A percentile compares a stretch with the other conserved stretches of the same genome.
Evolutionary conservation across 83 land plant species (phyloP).

Genomic region (Thuja plicata): DNA sequence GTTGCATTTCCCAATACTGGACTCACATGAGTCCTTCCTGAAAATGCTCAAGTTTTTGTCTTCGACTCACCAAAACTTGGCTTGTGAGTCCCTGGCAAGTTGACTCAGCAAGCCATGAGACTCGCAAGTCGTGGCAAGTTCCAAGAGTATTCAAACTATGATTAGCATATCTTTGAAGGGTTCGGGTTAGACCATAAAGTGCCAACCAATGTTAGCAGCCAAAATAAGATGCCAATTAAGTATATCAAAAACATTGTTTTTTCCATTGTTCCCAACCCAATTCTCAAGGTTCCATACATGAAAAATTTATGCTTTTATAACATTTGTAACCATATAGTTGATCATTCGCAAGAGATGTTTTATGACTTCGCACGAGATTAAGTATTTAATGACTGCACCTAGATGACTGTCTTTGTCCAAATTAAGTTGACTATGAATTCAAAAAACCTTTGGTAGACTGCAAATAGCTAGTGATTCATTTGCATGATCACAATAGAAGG

Average conservation of each 20-base stretch:
- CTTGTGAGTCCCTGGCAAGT: no score
- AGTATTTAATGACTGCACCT: background rate
- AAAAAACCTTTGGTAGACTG: background rate
- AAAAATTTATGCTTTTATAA: background rate
- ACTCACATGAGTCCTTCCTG: no score
- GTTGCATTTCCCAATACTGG: no score
- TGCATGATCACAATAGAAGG: background rate
- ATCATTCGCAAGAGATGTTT: background rate
- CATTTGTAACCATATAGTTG: background rate
- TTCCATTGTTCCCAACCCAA: background rate
- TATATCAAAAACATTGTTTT: background rate
- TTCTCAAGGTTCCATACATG: background rate
- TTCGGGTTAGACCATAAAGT: background rate
- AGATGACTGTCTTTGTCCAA: background rate
- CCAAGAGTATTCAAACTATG: no score
- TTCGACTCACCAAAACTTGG: no score
- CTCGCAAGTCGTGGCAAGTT: no score
- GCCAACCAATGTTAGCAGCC: background rate
- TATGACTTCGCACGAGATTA: background rate
- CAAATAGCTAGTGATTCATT: background rate
- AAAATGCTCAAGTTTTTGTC: no score
- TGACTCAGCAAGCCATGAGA: no score
- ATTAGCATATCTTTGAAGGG: background rate
- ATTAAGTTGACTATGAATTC: background rate
- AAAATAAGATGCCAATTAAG: background rate